A percentile compares a stretch with the other conserved stretches of the same genome.
These are phyloP conservation scores for Daldinia sp. DNA, from an alignment of 2,329 filamentous ascomycete genomes.

Conservation along the genomic window DNA sequence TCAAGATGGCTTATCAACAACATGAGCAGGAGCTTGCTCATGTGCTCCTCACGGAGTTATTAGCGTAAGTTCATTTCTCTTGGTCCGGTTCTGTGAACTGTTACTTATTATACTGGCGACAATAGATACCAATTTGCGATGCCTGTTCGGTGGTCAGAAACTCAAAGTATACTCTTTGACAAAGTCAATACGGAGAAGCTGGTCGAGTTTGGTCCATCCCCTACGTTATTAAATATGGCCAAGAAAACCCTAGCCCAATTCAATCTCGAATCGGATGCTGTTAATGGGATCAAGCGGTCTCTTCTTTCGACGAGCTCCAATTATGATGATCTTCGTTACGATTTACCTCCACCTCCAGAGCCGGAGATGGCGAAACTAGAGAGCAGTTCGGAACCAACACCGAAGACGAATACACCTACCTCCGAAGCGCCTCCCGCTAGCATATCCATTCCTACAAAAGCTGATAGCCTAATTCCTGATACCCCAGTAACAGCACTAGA, in stretches of 20 bases:
- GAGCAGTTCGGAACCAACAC: not conserved
- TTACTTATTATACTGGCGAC: constrained; percentile 1
- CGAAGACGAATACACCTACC: not conserved
- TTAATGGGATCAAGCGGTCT: constrained; percentile 33
- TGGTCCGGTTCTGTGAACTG: not conserved
- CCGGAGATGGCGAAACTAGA: constrained; percentile 13
- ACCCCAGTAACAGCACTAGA: constrained; percentile 29
- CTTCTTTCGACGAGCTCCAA: constrained; percentile 35
- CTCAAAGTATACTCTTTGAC: constrained; percentile 35
- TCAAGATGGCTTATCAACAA: constrained; percentile 22
- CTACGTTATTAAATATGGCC: constrained; percentile 34
- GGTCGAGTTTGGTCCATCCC: constrained; percentile 34
- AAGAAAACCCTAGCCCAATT: constrained; percentile 35
- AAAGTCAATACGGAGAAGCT: constrained; percentile 30
- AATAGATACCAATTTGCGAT: constrained; percentile 36
- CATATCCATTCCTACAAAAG: constrained; percentile 10
- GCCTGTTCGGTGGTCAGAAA: constrained; percentile 37
- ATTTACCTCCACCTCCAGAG: constrained; percentile 21
- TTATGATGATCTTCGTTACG: constrained; percentile 35
- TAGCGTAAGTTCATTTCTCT: constrained; percentile 27
- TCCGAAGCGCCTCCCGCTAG: constrained; percentile 3
- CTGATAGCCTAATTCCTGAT: constrained; percentile 25
- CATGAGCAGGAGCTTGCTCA: constrained; percentile 36
- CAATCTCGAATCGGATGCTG: constrained; percentile 32
- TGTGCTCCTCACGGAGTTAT: constrained; percentile 36